These are phyloP conservation scores for Filosporella fistucella DNA, from an alignment of 495 filamentous ascomycete genomes.

Conservation along the genomic window DNA sequence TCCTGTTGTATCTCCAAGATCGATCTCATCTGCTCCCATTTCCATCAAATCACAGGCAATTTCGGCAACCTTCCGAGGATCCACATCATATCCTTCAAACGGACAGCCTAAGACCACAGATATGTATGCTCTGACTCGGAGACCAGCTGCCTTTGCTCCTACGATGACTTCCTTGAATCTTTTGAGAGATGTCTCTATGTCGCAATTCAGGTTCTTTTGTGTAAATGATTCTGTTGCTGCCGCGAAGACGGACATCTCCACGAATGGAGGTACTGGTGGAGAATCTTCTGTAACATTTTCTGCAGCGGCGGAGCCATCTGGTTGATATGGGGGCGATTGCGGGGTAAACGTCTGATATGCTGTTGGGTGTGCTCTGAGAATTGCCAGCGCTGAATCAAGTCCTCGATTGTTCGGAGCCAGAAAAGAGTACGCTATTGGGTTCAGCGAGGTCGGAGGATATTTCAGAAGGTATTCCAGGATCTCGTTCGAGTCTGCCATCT, in stretches of 20 bases:
- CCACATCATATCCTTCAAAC: conserved; percentile 82
- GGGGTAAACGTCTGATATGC: conserved; percentile 27
- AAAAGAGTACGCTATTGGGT: conserved; percentile 83
- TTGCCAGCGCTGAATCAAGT: conserved; percentile 48
- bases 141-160: conserved; percentile 61
- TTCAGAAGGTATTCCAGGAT: conserved; percentile 72
- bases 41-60: conserved; percentile 80
- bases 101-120: conserved; percentile 93
- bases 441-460: conserved; percentile 47
- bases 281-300: conserved; percentile 17
- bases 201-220: conserved; percentile 86
- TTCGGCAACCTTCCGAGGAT: conserved; percentile 73
- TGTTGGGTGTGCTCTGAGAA: conserved; percentile 33
- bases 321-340: conserved; percentile 24
- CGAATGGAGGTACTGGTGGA: conserved; percentile 36
- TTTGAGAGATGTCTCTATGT: conserved; percentile 73
- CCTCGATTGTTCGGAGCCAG: conserved; percentile 88
- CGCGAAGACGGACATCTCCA: conserved; percentile 88
- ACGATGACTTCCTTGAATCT: conserved; percentile 72
- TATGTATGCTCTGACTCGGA: conserved; percentile 88
- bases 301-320: neutral
- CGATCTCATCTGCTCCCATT: conserved; percentile 95
- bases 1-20: conserved; percentile 90
- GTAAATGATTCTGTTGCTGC: conserved; percentile 92
- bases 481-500: conserved; percentile 91